Percentiles rank a stretch among this genome's conserved stretches.
Evolutionary conservation across 192 early-diverging fungal genomes (phyloP).

Genomic region (Coemansia furcata): DNA sequence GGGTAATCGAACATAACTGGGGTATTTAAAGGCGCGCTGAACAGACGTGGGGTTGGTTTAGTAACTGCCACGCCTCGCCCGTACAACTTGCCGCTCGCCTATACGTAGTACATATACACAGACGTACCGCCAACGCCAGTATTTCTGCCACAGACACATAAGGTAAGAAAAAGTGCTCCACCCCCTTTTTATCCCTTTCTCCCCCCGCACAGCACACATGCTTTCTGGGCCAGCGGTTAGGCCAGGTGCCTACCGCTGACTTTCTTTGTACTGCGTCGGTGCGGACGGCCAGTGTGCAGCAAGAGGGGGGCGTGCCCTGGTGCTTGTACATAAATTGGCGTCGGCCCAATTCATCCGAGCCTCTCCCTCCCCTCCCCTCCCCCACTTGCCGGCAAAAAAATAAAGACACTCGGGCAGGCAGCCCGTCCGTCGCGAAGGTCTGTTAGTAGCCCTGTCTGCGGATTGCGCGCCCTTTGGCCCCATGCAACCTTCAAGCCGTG

Average conservation of each 20-base stretch:
- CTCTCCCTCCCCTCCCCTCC: background rate
- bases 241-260: background rate
- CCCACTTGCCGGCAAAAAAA: background rate
- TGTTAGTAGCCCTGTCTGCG: background rate
- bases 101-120: background rate
- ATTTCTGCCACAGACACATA: background rate
- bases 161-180: background rate
- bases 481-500: constrained; percentile 41
- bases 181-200: background rate
- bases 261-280: constrained; percentile 4
- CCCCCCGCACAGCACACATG: background rate
- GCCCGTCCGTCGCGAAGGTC: background rate
- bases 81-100: background rate
- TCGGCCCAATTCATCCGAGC: constrained; percentile 1
- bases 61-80: constrained; percentile 1
- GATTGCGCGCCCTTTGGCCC: background rate
- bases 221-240: background rate
- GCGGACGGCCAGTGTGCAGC: background rate
- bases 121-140: background rate
- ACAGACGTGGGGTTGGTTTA: background rate
- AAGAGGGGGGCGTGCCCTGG: background rate
- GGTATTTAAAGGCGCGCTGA: constrained; percentile 2
- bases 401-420: background rate
- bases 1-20: background rate
- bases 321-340: constrained; percentile 7